Conservation (phyloP, 176 grass and related monocot genomes). For the Bonia amplexicaulis region DNA sequence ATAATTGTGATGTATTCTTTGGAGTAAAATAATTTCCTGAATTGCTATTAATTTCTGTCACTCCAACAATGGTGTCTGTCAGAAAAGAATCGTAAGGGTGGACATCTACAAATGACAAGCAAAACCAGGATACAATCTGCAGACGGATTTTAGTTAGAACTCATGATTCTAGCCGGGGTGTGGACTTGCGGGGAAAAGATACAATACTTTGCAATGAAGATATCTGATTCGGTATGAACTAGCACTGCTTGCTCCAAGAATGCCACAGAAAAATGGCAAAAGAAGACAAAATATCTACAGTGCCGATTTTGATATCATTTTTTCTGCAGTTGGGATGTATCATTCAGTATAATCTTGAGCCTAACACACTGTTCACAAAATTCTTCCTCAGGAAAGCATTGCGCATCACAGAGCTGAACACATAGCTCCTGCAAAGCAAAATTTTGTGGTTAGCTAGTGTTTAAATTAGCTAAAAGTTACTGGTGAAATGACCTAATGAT, state of each 20-base stretch:
- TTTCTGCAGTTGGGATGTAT: background rate
- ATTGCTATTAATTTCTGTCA: constrained; percentile 34
- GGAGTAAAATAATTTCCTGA: constrained; percentile 28
- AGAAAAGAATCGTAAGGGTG: constrained; percentile 45
- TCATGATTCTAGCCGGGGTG: background rate
- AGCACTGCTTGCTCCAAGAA: constrained; percentile 2
- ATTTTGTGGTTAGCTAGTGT: background rate
- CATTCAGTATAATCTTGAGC: constrained; percentile 9
- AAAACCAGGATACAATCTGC: constrained; percentile 31
- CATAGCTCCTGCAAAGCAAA: constrained; percentile 53
- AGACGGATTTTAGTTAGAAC: constrained; percentile 1
- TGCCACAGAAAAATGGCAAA: constrained; percentile 15
- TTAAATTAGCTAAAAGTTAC: background rate
- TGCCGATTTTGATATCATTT: background rate
- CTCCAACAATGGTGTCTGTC: constrained; percentile 22
- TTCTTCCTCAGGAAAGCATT: background rate
- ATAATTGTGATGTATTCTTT: background rate
- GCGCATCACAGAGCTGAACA: constrained; percentile 62
- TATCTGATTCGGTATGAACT: background rate
- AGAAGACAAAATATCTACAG: constrained; percentile 33
- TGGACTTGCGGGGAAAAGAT: constrained; percentile 9
- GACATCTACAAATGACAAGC: constrained; percentile 33
- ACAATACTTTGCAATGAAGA: constrained; percentile 23
- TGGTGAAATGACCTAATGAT: background rate
- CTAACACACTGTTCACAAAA: constrained; percentile 27